Evolutionary conservation across 306 rosid species (phyloP), one percentile per base, ranked within the genome.

Genomic region (Quercus bicolor): DNA sequence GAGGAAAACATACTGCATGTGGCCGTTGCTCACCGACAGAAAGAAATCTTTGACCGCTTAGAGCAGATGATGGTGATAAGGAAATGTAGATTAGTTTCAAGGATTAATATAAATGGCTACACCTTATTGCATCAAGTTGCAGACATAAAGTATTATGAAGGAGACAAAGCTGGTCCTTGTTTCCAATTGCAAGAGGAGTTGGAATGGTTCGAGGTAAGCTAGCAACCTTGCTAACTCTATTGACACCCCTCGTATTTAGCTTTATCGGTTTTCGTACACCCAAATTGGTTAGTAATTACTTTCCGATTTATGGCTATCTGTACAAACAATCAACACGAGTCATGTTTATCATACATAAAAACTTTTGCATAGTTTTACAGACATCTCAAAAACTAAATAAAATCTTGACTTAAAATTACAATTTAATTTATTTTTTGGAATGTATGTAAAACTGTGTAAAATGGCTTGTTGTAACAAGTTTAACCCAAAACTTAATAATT

Each of bases 21-120:
- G 37, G 81, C 79, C 18, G 43, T 82, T 60, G 74, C 76, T 68
- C 79, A 82, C 71, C 86, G 86, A 1, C 88, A 80, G 60, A 19
- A 18, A 7, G 29, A 68, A 43, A 77, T 84, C 24, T 84, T 31
- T 54, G 2, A 18, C 2, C 45, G 21, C 16, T 24, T 75, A 45
- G 9, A 75, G 34, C 13, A 19, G 34, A 57, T 34, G 68, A 57
- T 1, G 21, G 8, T 21, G 15, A 23, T 56, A 20, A 56, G 37
- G 16, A 4, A 14, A 1, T 2, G n/a, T 12, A 34, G 78, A 24
- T 4, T 75, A 37, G 23, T 18, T 45, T 28, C 55, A 6, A 60
- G 26, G 23, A 45, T 75, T 43, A 40, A 75, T 24, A 6, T 15
- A 1, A 24, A 43, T 29, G 78, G 78, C 56, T 57, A 59, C 56